Evolutionary conservation across 768 basidiomycete genomes (phyloP), one percentile per base, ranked within the genome.

Genomic region (Amylocystis lapponica): DNA sequence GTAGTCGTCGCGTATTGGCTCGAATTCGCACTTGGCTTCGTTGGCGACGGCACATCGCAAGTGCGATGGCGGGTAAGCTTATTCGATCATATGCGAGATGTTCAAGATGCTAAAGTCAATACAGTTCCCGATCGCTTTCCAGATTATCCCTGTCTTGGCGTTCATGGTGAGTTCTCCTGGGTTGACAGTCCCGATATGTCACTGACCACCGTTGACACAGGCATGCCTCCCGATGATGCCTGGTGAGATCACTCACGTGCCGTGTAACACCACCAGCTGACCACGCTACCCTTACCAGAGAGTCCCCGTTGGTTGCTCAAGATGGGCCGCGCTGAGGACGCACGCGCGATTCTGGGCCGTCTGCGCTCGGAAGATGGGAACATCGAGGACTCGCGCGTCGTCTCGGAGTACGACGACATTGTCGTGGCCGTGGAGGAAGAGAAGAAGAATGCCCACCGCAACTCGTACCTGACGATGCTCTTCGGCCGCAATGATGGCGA

Each of bases 1-100:
- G 67, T 71, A 21, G 68, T 69, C 19, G 65, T 70, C 27, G 69
- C 69, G 6, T 72, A 72, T 43, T 72, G 69, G 68, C 57, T 72
- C 7, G 66, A 71, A 43, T 72, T 72, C 50, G 69, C 65, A 3
- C 64, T 72, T 4, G 66, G 67, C 8, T 72, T 69, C 47, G 53
- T 72, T 20, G 70, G 66, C 8, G 66, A 71, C 46, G 69, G 70
- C 29, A 58, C 54, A 10, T 64, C 66, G 12, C 66, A 70, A 50
- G 56, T 65, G 16, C 56, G 61, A 6, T 64, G 59, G 61, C 48
- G 61, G 53, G 60, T 63, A 48, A 22, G 62, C 57, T 35, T 26
- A 9, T 5, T 21, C 20, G 16, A 22, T 29, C 22, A 6, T 38
- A 16, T 27, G 27, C 29, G 33, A 22, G 38, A 39, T 26, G 27